Evolutionary conservation across 1,139 yeast genomes (phyloP).

Genomic region (Nakaseomyces kungkrabaensis): DNA sequence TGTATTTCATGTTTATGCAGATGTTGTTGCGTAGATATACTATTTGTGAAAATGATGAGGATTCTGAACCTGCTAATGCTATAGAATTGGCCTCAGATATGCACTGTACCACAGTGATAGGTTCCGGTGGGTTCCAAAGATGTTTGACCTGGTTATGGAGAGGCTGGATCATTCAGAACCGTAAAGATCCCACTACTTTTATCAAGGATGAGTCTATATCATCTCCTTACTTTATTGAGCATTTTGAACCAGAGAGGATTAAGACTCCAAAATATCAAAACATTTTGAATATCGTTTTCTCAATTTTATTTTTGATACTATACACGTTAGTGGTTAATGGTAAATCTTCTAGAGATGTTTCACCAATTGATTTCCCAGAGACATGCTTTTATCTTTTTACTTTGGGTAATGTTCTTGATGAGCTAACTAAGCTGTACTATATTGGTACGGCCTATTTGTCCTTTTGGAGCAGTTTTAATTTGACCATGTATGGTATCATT

Average conservation of each 20-base stretch:
- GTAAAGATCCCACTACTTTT: constrained; percentile 59
- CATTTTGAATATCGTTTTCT: constrained; percentile 55
- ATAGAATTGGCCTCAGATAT: constrained; percentile 79
- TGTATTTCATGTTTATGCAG: constrained; percentile 59
- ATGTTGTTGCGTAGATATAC: constrained; percentile 71
- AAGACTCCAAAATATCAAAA: constrained; percentile 82
- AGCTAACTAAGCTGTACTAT: constrained; percentile 58
- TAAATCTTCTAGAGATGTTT: constrained; percentile 28
- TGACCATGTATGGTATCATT: constrained; percentile 51
- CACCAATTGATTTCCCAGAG: constrained; percentile 41
- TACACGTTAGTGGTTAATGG: constrained; percentile 59
- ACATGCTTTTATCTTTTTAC: constrained; percentile 55
- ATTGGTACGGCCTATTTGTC: constrained; percentile 65
- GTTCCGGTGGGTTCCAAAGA: constrained; percentile 73
- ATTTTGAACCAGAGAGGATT: constrained; percentile 73
- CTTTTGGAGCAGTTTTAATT: constrained; percentile 76
- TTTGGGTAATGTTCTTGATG: constrained; percentile 57
- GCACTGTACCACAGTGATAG: constrained; percentile 69
- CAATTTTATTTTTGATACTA: constrained; percentile 51
- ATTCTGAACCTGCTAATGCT: constrained; percentile 56
- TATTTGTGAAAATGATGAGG: constrained; percentile 53
- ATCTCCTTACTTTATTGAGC: constrained; percentile 47
- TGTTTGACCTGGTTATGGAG: constrained; percentile 88
- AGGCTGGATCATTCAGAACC: constrained; percentile 81
- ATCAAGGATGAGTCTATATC: constrained; percentile 53